Evolutionary conservation across 495 filamentous ascomycete genomes (phyloP).

Genomic region (Antarctomyces pellizariae): DNA sequence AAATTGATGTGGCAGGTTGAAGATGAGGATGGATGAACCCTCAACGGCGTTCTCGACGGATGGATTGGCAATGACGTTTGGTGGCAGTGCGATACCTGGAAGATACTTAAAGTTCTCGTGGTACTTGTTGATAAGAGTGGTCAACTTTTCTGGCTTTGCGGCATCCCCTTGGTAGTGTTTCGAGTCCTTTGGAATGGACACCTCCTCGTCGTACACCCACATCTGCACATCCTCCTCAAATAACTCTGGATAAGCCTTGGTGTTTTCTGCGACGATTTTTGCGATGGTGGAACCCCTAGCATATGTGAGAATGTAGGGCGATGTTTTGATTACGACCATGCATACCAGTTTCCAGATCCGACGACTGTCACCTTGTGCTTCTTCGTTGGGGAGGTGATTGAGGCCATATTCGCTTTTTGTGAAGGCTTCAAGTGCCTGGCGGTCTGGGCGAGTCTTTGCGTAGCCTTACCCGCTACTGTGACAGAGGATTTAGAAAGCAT

Average conservation of each 20-base stretch:
- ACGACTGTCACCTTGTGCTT: conserved; percentile 91
- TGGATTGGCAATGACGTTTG: conserved; percentile 75
- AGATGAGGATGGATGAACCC: conserved; percentile 69
- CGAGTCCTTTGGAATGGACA: conserved; percentile 41
- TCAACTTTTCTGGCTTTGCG: conserved; percentile 55
- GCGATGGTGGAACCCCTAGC: conserved; percentile 80
- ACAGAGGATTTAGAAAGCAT: too few species aligned
- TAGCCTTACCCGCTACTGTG: not conserved
- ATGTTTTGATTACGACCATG: conserved; percentile 1
- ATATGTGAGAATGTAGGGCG: conserved; percentile 1
- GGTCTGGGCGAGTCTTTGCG: conserved; percentile 3
- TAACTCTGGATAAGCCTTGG: conserved; percentile 43
- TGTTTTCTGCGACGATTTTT: conserved; percentile 91
- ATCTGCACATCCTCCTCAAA: conserved; percentile 86
- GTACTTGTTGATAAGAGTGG: conserved; percentile 65
- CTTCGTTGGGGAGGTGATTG: conserved; percentile 18
- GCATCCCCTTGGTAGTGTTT: conserved; percentile 27
- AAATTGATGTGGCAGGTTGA: conserved; percentile 97
- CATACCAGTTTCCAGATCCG: conserved; percentile 90
- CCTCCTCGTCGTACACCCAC: conserved; percentile 89
- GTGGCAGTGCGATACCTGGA: conserved; percentile 56
- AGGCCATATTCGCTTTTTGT: conserved; percentile 14
- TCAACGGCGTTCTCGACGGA: conserved; percentile 61
- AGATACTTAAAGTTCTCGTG: conserved; percentile 99
- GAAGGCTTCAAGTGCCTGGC: conserved; percentile 5